A percentile compares a stretch with the other conserved stretches of the same genome.
phyloP scores from a whole-genome alignment of 495 filamentous ascomycete genomes.

The Immersiella caudata region DNA sequence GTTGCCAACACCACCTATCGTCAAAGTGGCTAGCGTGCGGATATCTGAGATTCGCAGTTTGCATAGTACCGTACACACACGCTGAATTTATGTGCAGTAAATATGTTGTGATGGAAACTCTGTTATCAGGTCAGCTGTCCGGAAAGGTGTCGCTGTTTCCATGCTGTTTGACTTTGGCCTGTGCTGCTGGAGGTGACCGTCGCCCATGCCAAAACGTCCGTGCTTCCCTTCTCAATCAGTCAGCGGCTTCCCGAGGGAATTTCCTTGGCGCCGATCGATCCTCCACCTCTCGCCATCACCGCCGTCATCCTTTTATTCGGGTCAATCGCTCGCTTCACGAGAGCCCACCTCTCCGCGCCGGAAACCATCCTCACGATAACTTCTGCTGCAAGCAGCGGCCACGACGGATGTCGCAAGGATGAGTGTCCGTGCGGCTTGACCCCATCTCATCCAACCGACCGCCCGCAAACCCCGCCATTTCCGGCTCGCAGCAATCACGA shows the following conservation, averaged over 20 bases:
- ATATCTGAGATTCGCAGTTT: background rate
- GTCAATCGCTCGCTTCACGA: slow-evolving; percentile 6
- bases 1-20: background rate
- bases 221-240: background rate
- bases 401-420: background rate
- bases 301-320: slow-evolving; percentile 1
- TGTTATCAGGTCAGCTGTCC: background rate
- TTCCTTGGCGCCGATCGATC: background rate
- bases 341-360: background rate
- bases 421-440: slow-evolving; percentile 1
- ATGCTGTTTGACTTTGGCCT: background rate
- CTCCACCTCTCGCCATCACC: slow-evolving; percentile 9
- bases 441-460: background rate
- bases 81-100: background rate
- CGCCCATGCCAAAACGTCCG: slow-evolving; percentile 7
- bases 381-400: background rate
- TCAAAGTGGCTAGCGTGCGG: background rate
- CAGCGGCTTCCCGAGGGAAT: background rate
- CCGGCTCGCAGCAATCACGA: background rate
- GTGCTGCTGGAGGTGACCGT: background rate
- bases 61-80: background rate
- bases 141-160: background rate
- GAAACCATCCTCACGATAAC: background rate
- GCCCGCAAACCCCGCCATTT: slow-evolving; percentile 17
- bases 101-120: background rate